Conservation (phyloP, 2,329 filamentous ascomycete species). For the Aspergillus sp. region DNA sequence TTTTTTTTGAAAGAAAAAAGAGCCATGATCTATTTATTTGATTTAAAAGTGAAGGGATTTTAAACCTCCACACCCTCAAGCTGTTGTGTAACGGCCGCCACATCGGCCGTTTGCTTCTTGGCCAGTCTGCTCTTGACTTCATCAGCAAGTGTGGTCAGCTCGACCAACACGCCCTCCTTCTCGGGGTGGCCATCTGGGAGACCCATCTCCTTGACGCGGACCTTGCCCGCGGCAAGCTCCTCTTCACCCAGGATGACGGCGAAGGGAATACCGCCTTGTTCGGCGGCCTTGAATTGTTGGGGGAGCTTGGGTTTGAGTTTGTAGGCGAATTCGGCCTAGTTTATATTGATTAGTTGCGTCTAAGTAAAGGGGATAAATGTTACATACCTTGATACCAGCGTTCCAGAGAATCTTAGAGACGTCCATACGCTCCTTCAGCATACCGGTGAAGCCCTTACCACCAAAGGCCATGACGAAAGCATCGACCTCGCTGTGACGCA, state of each 20-base stretch:
- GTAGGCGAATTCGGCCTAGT: conserved; percentile 74
- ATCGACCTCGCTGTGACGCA: conserved; percentile 72
- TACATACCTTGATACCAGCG: conserved; percentile 70
- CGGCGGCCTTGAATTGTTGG: conserved; percentile 87
- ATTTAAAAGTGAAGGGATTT: not conserved
- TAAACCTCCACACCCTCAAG: conserved; percentile 18
- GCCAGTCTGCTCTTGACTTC: conserved; percentile 20
- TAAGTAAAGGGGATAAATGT: not conserved
- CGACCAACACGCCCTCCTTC: conserved; percentile 78
- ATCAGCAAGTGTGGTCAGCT: conserved; percentile 38
- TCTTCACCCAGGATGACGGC: conserved; percentile 88
- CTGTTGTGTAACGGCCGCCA: conserved; percentile 17
- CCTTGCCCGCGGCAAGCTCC: conserved; percentile 75
- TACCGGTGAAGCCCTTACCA: conserved; percentile 74
- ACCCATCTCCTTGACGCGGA: conserved; percentile 83
- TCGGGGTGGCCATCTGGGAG: conserved; percentile 78
- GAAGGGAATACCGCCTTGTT: conserved; percentile 73
- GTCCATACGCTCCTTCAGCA: conserved; percentile 78
- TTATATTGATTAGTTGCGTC: conserved; percentile 13
- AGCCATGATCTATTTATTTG: too few relatives aligned
- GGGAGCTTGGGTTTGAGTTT: conserved; percentile 88
- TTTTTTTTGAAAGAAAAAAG: too few relatives aligned
- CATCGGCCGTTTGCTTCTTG: conserved; percentile 14
- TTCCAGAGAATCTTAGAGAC: conserved; percentile 76
- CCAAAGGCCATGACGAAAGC: conserved; percentile 95